Percentiles rank a stretch among this genome's conserved stretches.
These are phyloP conservation scores for Radiomyces spectabilis DNA, from an alignment of 192 early-diverging fungal species.

Conservation along the genomic window DNA sequence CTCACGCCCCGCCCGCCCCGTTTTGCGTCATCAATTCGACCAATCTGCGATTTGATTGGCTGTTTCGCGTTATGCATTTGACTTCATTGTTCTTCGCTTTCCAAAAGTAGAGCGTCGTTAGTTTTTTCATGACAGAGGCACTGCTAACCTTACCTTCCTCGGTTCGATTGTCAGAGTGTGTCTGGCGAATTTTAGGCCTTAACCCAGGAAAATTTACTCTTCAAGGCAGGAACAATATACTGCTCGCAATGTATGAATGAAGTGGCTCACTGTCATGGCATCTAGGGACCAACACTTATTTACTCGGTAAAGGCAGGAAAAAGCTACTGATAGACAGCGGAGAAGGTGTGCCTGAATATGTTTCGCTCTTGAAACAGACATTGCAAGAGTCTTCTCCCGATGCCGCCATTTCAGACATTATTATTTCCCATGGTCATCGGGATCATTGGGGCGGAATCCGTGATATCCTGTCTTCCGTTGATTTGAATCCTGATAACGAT, in stretches of 20 bases:
- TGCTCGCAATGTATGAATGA: background rate
- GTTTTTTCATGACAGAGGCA: slow-evolving; percentile 33
- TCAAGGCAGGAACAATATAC: slow-evolving; percentile 39
- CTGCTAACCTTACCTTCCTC: slow-evolving; percentile 45
- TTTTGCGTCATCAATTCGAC: too few species aligned
- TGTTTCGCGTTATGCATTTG: background rate
- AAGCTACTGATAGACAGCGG: slow-evolving; percentile 75
- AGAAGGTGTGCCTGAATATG: slow-evolving; percentile 68
- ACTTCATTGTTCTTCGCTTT: background rate
- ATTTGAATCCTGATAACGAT: slow-evolving; percentile 2
- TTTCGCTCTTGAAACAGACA: slow-evolving; percentile 40
- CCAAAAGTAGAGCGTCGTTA: background rate
- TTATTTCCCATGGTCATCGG: slow-evolving; percentile 75
- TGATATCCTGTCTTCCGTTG: slow-evolving; percentile 22
- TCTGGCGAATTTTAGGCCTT: slow-evolving; percentile 64
- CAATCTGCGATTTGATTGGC: too few species aligned
- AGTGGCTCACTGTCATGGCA: background rate
- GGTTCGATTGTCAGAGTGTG: slow-evolving; percentile 44
- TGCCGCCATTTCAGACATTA: slow-evolving; percentile 51
- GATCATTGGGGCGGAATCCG: slow-evolving; percentile 74
- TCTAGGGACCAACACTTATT: slow-evolving; percentile 77
- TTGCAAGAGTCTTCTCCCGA: slow-evolving; percentile 39
- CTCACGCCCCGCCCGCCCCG: too few species aligned
- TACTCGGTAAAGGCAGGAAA: slow-evolving; percentile 67
- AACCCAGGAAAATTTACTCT: slow-evolving; percentile 78